phyloP scores from a whole-genome alignment of 2,329 filamentous ascomycete species.

The Trichophyton schoenleinii region DNA sequence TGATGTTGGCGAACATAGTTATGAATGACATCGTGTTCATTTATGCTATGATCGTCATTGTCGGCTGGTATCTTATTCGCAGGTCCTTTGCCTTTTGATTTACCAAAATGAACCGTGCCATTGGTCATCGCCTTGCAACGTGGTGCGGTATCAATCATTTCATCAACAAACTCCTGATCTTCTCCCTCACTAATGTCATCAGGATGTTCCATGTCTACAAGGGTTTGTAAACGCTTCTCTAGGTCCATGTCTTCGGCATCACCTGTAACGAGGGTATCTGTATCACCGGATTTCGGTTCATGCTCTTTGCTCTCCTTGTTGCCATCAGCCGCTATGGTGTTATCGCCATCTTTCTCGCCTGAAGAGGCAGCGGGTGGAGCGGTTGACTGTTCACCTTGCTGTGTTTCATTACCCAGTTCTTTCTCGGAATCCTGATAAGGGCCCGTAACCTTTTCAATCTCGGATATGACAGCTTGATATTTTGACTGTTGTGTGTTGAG shows the following conservation, averaged over 20 bases:
- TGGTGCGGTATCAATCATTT: not conserved
- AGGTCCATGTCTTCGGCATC: constrained; percentile 9
- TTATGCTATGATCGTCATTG: not conserved
- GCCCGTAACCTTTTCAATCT: not conserved
- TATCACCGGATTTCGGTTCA: not conserved
- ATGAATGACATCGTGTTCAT: constrained; percentile 6
- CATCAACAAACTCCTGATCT: constrained; percentile 16
- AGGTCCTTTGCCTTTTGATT: not conserved
- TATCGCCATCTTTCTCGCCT: not conserved
- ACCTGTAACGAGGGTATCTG: not conserved
- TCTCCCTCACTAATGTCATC: constrained; percentile 22
- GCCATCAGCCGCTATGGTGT: constrained; percentile 10
- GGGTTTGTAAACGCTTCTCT: constrained; percentile 10
- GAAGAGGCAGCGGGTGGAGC: not conserved
- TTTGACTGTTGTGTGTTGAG: not conserved
- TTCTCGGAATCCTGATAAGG: not conserved
- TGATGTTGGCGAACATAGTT: constrained; percentile 48
- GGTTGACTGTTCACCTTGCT: not conserved
- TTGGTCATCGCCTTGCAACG: not conserved
- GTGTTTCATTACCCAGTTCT: not conserved
- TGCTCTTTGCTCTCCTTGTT: not conserved
- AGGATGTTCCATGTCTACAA: constrained; percentile 22
- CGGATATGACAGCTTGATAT: not conserved
- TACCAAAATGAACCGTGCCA: not conserved
- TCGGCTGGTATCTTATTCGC: constrained; percentile 1